These are phyloP conservation scores for Carex arenaria DNA, from an alignment of 202 grass and related monocot genomes.

Conservation along the genomic window DNA sequence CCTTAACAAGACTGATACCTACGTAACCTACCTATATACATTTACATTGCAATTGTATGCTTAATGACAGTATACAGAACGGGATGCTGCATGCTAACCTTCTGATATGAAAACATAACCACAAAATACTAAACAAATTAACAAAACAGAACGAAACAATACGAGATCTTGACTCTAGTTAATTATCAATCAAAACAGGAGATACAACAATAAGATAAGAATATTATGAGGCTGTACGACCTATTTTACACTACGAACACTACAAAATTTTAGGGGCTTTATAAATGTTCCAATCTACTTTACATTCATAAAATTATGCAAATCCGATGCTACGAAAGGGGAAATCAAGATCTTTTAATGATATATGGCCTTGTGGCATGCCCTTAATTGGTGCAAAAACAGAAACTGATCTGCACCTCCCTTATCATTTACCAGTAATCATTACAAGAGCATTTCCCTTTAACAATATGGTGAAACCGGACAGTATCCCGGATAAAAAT, in stretches of 20 bases:
- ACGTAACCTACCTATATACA: too few species aligned
- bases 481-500: conserved; percentile 59
- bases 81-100: too few species aligned
- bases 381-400: neutral
- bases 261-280: neutral
- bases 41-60: too few species aligned
- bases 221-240: too few species aligned
- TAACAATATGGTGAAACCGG: conserved; percentile 66
- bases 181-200: too few species aligned
- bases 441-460: conserved; percentile 75
- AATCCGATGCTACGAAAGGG: neutral
- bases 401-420: neutral
- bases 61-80: too few species aligned
- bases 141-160: too few species aligned
- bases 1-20: too few species aligned
- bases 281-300: neutral
- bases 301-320: neutral
- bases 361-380: neutral
- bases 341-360: neutral
- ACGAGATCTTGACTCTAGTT: too few species aligned
- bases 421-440: conserved; percentile 52
- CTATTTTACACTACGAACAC: neutral
- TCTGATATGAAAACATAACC: too few species aligned
- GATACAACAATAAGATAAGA: too few species aligned
- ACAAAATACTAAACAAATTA: too few species aligned